Evolutionary conservation across 108 stramenopile species (phyloP), one percentile per base, ranked within the genome.

Genomic region (Bacterosira constricta): DNA sequence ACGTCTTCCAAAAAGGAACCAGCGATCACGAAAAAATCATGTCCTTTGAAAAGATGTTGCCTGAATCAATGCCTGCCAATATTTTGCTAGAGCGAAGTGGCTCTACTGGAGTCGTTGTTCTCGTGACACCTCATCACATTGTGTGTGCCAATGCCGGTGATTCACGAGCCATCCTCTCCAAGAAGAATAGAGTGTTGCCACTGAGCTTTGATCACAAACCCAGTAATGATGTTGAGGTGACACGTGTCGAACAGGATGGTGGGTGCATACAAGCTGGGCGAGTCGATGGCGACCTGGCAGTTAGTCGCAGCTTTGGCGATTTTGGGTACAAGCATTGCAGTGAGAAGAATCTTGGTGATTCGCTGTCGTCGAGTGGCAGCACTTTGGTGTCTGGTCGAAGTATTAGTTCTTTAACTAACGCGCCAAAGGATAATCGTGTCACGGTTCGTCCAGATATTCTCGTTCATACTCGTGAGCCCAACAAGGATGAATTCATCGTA

Each of bases 131-230:
- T 0, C 73, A 82, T 17, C 92, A 96, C 37, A 83, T 98, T 34
- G 64, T 99, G 30, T 96, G 94, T 69, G 96, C 96, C 62, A 99
- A 99, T 80, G 93, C 96, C 11, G 99, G 99, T 23, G 99, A 99
- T 71, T 97, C 96, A 34, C 72, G 99, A 46, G 92, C 95, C 51
- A 76, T 97, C 51, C 80, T 92, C 11, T 75, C 78, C 32, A 70
- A 83, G 17, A 67, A 62, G 32, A 90, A 90, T 31, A 34, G 20
- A 7, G 81, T 68, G 12, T 27, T 92, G 15, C 92, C 96, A 9
- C 72, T 98, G 34, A 89, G 88, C 41, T 90, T 92, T 70, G 99
- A 99, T 84, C 99, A 99, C 77, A 99, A 99, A 71, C 99, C 99
- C n/a, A 56, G 69, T 59, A 87, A 92, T 29, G 79, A 83, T 49